Evolutionary conservation across 352 stramenopile genomes (phyloP).

Genomic region (Halophytophthora batemanensis): DNA sequence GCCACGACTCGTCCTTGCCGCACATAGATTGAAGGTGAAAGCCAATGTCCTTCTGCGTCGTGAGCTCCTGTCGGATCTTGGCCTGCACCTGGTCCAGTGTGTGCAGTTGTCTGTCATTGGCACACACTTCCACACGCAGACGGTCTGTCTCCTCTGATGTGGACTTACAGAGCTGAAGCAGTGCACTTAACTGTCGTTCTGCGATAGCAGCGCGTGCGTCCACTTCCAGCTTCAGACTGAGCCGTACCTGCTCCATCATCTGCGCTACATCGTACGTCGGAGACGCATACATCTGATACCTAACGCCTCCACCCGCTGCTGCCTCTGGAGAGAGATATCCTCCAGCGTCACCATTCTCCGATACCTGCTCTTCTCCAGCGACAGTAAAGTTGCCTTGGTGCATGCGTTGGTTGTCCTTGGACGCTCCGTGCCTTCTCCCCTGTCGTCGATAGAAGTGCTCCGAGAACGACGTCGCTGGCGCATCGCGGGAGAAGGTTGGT

Average conservation of each 20-base stretch:
- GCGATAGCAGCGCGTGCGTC: conserved; percentile 71
- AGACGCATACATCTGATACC: conserved; percentile 58
- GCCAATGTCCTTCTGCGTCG: conserved; percentile 77
- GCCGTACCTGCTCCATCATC: conserved; percentile 83
- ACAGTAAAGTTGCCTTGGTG: conserved; percentile 12
- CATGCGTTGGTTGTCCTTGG: conserved; percentile 32
- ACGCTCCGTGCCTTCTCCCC: conserved; percentile 31
- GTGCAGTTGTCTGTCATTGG: conserved; percentile 70
- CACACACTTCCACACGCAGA: conserved; percentile 63
- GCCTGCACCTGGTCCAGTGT: conserved; percentile 72
- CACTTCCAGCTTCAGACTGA: conserved; percentile 82
- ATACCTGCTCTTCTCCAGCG: conserved; percentile 16
- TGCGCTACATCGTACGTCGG: conserved; percentile 75
- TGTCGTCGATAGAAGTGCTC: conserved; percentile 54
- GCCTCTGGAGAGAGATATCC: conserved; percentile 3
- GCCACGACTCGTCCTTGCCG: conserved; percentile 85
- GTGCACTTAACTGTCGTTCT: conserved; percentile 70
- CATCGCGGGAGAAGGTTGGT: conserved; percentile 12
- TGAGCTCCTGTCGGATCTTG: conserved; percentile 76
- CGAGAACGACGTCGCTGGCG: conserved; percentile 26
- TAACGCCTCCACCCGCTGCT: conserved; percentile 1
- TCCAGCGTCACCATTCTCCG: conserved; percentile 17
- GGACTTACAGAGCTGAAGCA: conserved; percentile 70
- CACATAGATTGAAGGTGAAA: conserved; percentile 81
- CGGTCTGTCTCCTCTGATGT: conserved; percentile 74